These are phyloP conservation scores for Saccharomycopsis capsularis DNA, from an alignment of 805 yeast genomes.

Conservation along the genomic window DNA sequence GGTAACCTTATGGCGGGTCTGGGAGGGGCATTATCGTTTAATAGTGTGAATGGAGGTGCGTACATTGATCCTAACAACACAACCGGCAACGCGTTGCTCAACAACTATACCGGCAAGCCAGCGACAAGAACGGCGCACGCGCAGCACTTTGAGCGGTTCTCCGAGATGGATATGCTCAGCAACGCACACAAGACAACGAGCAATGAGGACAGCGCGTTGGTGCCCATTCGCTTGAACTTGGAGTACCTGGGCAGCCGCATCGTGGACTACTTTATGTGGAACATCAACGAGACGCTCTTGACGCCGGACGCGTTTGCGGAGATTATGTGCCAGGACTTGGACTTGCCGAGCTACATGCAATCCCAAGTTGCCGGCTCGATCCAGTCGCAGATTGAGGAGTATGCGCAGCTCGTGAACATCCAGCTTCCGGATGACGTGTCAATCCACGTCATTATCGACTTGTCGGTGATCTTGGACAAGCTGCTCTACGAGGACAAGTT, in stretches of 20 bases:
- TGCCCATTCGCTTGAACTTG: conserved; percentile 61
- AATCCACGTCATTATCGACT: conserved; percentile 69
- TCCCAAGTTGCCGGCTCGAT: conserved; percentile 62
- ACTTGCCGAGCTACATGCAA: conserved; percentile 61
- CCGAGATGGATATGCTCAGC: not conserved
- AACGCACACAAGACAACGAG: not conserved
- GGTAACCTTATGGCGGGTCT: not conserved
- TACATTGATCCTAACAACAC: conserved; percentile 24
- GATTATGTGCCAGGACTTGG: conserved; percentile 76
- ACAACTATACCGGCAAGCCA: conserved; percentile 32
- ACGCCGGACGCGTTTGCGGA: conserved; percentile 72
- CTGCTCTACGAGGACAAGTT: conserved; percentile 80
- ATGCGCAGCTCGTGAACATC: conserved; percentile 52
- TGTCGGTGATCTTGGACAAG: conserved; percentile 77
- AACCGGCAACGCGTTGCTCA: conserved; percentile 24
- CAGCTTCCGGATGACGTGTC: conserved; percentile 61
- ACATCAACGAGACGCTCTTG: conserved; percentile 52
- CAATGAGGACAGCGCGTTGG: conserved; percentile 35
- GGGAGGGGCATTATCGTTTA: no score
- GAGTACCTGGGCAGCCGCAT: conserved; percentile 51
- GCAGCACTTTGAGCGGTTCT: not conserved
- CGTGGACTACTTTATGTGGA: conserved; percentile 71
- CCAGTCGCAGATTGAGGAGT: conserved; percentile 74
- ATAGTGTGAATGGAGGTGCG: no score
- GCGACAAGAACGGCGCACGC: conserved; percentile 36